phyloP scores from a whole-genome alignment of 2,329 filamentous ascomycete species.

The Stemphylium beticola region DNA sequence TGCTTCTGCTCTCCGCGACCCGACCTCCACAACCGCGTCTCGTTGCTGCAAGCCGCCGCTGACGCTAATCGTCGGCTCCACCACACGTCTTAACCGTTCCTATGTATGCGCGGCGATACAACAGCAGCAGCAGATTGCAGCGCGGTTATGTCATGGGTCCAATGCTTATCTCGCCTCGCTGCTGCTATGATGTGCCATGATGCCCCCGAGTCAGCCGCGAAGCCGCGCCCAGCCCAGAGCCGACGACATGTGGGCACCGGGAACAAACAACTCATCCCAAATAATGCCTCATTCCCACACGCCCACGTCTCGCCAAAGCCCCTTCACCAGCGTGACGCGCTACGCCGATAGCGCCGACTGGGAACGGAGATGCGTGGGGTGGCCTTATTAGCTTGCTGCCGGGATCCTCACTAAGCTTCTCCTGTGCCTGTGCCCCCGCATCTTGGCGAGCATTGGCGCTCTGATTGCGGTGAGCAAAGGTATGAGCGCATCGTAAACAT shows the following conservation, averaged over 20 bases:
- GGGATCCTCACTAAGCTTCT: constrained; percentile 29
- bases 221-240: constrained; percentile 1
- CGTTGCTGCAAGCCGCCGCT: constrained; percentile 22
- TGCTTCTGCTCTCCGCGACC: neutral
- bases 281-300: constrained; percentile 25
- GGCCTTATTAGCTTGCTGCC: constrained; percentile 9
- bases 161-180: constrained; percentile 26
- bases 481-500: neutral
- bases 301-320: neutral
- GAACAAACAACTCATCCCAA: constrained; percentile 10
- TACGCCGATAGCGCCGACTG: constrained; percentile 16
- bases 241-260: constrained; percentile 7
- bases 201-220: constrained; percentile 13
- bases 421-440: constrained; percentile 17
- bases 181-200: constrained; percentile 5
- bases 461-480: neutral
- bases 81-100: constrained; percentile 13
- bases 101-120: constrained; percentile 9
- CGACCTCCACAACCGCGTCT: constrained; percentile 8
- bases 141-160: constrained; percentile 24
- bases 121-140: neutral
- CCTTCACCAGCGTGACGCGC: constrained; percentile 12
- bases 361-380: constrained; percentile 16
- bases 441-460: constrained; percentile 9
- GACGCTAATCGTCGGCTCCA: constrained; percentile 27